A percentile compares a stretch with the other conserved stretches of the same genome.
Conservation (phyloP, 352 stramenopile species). For the Phytophthora crassamura region DNA sequence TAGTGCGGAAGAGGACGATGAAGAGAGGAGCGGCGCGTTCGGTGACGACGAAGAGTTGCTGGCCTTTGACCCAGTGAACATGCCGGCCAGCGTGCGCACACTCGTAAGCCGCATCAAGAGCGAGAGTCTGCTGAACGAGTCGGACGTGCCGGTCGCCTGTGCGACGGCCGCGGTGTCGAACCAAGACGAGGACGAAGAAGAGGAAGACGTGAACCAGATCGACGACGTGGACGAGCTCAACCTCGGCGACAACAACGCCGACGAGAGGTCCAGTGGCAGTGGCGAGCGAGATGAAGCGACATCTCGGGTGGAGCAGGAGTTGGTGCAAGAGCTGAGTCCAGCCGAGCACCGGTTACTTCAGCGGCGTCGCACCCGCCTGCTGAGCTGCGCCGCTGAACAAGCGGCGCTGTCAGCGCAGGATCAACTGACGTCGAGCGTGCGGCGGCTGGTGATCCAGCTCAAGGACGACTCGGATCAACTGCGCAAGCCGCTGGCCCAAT, state of each 20-base stretch:
- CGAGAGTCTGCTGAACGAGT: slow-evolving; percentile 41
- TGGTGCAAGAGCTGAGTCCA: slow-evolving; percentile 27
- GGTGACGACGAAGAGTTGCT: slow-evolving; percentile 37
- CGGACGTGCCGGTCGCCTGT: slow-evolving; percentile 6
- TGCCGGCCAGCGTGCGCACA: slow-evolving; percentile 53
- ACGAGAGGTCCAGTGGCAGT: slow-evolving; percentile 16
- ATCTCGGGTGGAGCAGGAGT: slow-evolving; percentile 7
- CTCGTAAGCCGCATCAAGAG: slow-evolving; percentile 63
- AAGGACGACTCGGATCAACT: slow-evolving; percentile 69
- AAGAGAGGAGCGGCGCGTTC: slow-evolving; percentile 6
- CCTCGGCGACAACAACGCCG: background rate
- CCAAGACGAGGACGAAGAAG: slow-evolving; percentile 37
- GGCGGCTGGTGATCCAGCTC: slow-evolving; percentile 76
- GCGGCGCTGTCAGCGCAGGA: slow-evolving; percentile 50
- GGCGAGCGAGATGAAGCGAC: slow-evolving; percentile 23
- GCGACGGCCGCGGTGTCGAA: slow-evolving; percentile 37
- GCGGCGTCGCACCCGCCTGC: slow-evolving; percentile 20
- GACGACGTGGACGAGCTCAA: background rate
- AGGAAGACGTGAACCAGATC: slow-evolving; percentile 5
- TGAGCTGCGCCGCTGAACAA: slow-evolving; percentile 44
- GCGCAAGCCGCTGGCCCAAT: slow-evolving; percentile 26
- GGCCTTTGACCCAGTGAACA: slow-evolving; percentile 51
- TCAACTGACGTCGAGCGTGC: slow-evolving; percentile 76
- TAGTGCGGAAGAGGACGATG: slow-evolving; percentile 23
- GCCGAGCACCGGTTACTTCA: slow-evolving; percentile 26